Base-by-base conservation (phyloP, 2,329 filamentous ascomycete species). In the Ophiostoma populinum region DNA sequence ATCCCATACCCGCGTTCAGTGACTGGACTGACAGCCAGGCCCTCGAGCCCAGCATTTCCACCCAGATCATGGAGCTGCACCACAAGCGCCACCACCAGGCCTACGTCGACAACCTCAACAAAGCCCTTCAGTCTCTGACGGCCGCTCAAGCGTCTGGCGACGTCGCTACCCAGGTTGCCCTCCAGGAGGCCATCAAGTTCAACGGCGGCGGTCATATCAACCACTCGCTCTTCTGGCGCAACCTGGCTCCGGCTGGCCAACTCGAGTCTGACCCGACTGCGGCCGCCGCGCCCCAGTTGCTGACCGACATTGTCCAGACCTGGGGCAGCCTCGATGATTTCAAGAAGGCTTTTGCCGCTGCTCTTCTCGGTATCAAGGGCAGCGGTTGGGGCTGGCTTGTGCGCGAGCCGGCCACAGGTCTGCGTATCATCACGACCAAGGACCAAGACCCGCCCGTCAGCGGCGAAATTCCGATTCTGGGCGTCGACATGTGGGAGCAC, bases 41-140 rank as follows among this genome's bases (percentile, higher is more conserved):
- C 3, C 74, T 86, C 43, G 80, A 86, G 57, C 59, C 58, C 12
- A 49, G 53, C 51, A 74, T 93, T 62, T 86, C 79, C 32, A 79
- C 80, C 55, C 74, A 90, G 61, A 93, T 93, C 64, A 93, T 93
- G 86, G 81, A 92, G 63, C 72, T 92, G 30, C 86, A 93, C 67
- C 80, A 93, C 71, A 76, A 71, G 62, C 87, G 85, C 61, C 85
- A 93, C 68, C 86, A 93, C 65, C 75, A 87, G 59, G 86, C 85
- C 51, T 93, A 93, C 56, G 82, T 93, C 48, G 90, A 75, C 58
- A 79, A 77, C 55, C 80, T 81, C 65, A 93, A 93, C 64, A 67
- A 75, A 41, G 77, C 81, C 39, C 62, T 73, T 46, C 75, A 85
- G 57, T 74, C 86, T 52, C 60, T 80, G 43, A 62, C 66, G 39